phyloP scores from a whole-genome alignment of 805 yeast genomes.

The Scheffersomyces spartinae region DNA sequence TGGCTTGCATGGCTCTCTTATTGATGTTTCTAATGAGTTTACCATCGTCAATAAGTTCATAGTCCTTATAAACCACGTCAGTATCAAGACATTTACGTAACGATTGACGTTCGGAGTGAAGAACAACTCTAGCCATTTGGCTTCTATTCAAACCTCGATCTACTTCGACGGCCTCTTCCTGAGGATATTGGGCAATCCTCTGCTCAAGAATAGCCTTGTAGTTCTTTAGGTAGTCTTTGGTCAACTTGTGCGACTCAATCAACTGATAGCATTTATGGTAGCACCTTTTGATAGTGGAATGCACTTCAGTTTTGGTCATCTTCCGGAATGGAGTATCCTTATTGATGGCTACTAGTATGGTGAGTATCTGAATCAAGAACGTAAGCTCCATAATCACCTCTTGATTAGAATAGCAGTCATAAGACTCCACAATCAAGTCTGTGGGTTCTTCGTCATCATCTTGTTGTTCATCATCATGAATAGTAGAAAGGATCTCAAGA shows the following conservation, averaged over 20 bases:
- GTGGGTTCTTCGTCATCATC: slow-evolving; percentile 30
- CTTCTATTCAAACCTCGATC: slow-evolving; percentile 8
- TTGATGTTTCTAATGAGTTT: slow-evolving; percentile 47
- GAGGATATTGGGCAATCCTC: slow-evolving; percentile 40
- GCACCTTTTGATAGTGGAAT: slow-evolving; percentile 33
- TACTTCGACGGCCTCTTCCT: slow-evolving; percentile 7
- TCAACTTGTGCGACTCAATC: slow-evolving; percentile 38
- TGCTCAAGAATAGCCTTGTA: slow-evolving; percentile 19
- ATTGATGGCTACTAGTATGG: slow-evolving; percentile 19
- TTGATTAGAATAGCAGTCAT: slow-evolving; percentile 49
- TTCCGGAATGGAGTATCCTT: slow-evolving; percentile 9
- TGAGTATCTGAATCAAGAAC: slow-evolving; percentile 40
- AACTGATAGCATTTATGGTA: slow-evolving; percentile 52
- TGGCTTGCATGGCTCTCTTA: slow-evolving; percentile 33
- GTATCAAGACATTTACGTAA: slow-evolving; percentile 28
- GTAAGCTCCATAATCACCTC: slow-evolving; percentile 50
- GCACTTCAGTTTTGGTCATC: slow-evolving; percentile 7
- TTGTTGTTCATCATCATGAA: slow-evolving; percentile 13
- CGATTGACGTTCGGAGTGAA: slow-evolving; percentile 44
- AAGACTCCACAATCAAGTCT: slow-evolving; percentile 38
- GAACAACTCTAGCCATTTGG: slow-evolving; percentile 43
- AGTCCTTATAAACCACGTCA: slow-evolving; percentile 17
- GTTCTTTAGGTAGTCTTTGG: slow-evolving; percentile 21
- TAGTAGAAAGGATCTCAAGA: slow-evolving; percentile 24
- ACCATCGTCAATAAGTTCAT: slow-evolving; percentile 42